Conservation (phyloP, 2,329 filamentous ascomycete species). For the Alternaria atra region DNA sequence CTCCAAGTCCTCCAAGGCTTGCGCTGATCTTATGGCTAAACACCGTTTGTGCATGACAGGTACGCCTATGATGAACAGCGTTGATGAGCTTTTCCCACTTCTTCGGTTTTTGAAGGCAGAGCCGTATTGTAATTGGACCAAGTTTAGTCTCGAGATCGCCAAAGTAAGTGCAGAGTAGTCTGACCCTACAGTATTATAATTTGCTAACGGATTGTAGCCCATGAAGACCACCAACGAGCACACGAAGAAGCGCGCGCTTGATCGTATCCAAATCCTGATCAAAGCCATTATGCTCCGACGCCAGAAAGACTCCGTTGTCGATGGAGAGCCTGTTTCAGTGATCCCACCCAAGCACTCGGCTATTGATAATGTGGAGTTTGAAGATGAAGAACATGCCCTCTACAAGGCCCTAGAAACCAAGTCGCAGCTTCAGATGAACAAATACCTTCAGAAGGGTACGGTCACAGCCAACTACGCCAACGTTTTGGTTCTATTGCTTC, state of each 20-base stretch:
- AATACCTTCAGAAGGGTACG: constrained; percentile 73
- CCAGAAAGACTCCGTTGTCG: constrained; percentile 79
- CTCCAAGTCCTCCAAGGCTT: constrained; percentile 69
- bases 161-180: constrained; percentile 28
- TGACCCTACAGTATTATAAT: background rate
- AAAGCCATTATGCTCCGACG: constrained; percentile 84
- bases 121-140: constrained; percentile 73
- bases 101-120: constrained; percentile 79
- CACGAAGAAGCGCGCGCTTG: constrained; percentile 65
- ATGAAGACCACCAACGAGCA: constrained; percentile 55
- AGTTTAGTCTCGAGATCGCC: constrained; percentile 69
- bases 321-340: constrained; percentile 78
- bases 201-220: constrained; percentile 16
- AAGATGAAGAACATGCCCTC: constrained; percentile 69
- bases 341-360: constrained; percentile 72
- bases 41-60: constrained; percentile 80
- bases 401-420: constrained; percentile 73
- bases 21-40: constrained; percentile 65
- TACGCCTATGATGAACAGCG: constrained; percentile 88
- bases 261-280: constrained; percentile 75
- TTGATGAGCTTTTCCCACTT: constrained; percentile 79
- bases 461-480: constrained; percentile 77
- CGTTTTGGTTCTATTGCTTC: constrained; percentile 79
- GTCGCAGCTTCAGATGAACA: constrained; percentile 77
- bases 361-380: constrained; percentile 71